Evolutionary conservation across 371 early-diverging fungal species (phyloP), one percentile per base, ranked within the genome.

Genomic region (Apophysomyces sp.): DNA sequence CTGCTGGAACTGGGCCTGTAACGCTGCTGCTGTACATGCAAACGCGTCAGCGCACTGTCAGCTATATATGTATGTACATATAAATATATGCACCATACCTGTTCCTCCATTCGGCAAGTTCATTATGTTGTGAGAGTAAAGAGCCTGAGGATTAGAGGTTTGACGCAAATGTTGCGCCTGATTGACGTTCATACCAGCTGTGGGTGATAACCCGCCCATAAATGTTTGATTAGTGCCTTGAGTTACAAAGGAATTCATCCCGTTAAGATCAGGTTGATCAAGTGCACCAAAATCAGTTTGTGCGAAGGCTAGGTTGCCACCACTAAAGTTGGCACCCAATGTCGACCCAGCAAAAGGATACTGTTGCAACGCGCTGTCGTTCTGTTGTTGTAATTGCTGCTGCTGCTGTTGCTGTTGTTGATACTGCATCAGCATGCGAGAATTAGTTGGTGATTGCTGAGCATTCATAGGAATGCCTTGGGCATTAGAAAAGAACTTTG

Each of bases 361-460:
- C 49, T 66, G 52, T 61, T 61, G 32, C 55, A 59, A 44, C 59
- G 55, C 30, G 52, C 65, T 32, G 27, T 53, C 57, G 64, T 61
- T 63, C 16, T 66, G 71, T 15, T 66, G 63, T 41, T 68, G 71
- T 54, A 65, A 31, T 18, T 74, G 72, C 24, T 64, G 72, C 9
- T 63, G 66, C 26, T 68, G 71, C 51, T 67, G 68, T 26, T 56
- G 62, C 51, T 65, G 65, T 49, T 70, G 70, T 36, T 73, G 77
- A 57, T 70, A 74, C 2, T 68, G 57, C 68, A 74, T 63, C 73
- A 77, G 70, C 67, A 70, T 68, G 39, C 66, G 63, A 24, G 71
- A 61, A 61, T 69, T 71, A 16, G 59, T 61, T 29, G 63, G 63
- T 28, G 62, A 63, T 57, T 71, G 74, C 54, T 66, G 69, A 18